phyloP scores from a whole-genome alignment of 2,329 filamentous ascomycete species.

The Thielaviopsis musarum region DNA sequence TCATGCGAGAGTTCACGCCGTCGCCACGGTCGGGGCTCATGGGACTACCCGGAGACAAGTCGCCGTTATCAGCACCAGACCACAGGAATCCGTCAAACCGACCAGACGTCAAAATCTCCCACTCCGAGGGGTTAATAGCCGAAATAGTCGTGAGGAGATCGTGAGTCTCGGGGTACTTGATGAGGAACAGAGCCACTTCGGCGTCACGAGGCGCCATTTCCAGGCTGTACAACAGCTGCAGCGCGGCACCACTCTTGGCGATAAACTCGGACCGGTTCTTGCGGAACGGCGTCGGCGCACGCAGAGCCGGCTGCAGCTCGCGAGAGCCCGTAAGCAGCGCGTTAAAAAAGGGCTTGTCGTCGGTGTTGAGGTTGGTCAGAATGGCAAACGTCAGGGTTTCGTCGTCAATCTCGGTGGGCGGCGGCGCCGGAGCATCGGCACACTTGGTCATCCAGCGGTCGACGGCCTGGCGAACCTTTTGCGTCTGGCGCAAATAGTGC shows the following conservation, averaged over 20 bases:
- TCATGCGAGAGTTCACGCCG: slow-evolving; percentile 12
- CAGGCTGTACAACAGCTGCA: slow-evolving; percentile 75
- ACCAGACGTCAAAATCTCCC: slow-evolving; percentile 87
- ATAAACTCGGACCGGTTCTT: slow-evolving; percentile 57
- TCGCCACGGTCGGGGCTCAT: slow-evolving; percentile 22
- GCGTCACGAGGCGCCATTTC: slow-evolving; percentile 60
- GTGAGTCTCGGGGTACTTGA: slow-evolving; percentile 68
- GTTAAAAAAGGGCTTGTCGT: slow-evolving; percentile 68
- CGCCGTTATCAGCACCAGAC: slow-evolving; percentile 63
- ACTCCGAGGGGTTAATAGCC: slow-evolving; percentile 81
- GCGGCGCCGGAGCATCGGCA: slow-evolving; percentile 52
- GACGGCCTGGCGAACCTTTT: slow-evolving; percentile 81
- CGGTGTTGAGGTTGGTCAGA: slow-evolving; percentile 63
- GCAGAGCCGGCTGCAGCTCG: slow-evolving; percentile 37
- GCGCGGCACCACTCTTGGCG: slow-evolving; percentile 54
- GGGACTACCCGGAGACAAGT: slow-evolving; percentile 35
- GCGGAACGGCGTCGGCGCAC: slow-evolving; percentile 52
- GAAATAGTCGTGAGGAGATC: slow-evolving; percentile 74
- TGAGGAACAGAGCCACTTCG: slow-evolving; percentile 69
- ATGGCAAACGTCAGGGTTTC: slow-evolving; percentile 90
- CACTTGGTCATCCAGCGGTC: slow-evolving; percentile 80
- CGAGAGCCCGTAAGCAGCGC: slow-evolving; percentile 50
- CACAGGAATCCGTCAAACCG: slow-evolving; percentile 92
- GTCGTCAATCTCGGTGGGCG: slow-evolving; percentile 80
- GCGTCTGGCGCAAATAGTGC: slow-evolving; percentile 80